phyloP scores from a whole-genome alignment of 768 basidiomycete species.

The Fibroporia radiculosa region DNA sequence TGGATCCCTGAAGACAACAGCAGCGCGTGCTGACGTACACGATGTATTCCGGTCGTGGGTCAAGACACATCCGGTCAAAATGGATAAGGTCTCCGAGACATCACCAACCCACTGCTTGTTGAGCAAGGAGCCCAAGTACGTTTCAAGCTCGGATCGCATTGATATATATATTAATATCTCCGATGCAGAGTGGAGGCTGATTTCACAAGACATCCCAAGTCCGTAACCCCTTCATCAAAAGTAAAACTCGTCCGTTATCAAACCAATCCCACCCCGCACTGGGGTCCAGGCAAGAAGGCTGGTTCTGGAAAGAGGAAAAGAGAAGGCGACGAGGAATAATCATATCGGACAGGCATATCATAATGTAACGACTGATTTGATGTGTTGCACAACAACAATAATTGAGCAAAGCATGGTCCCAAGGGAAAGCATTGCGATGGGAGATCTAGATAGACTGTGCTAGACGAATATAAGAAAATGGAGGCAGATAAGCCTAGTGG shows the following conservation, averaged over 20 bases:
- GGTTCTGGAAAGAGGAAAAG: constrained; percentile 36
- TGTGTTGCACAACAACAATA: too few relatives aligned
- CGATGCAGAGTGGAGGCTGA: constrained; percentile 49
- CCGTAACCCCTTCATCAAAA: constrained; percentile 50
- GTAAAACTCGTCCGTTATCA: constrained; percentile 85
- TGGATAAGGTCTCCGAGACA: constrained; percentile 69
- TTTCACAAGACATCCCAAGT: constrained; percentile 67
- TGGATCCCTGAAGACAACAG: constrained; percentile 89
- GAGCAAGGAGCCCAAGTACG: constrained; percentile 61
- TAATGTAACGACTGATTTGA: too few relatives aligned
- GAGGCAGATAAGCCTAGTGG: constrained; percentile 3
- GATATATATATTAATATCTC: background rate
- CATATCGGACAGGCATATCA: constrained; percentile 1
- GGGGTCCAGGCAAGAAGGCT: constrained; percentile 83
- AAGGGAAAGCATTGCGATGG: too few relatives aligned
- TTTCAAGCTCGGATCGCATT: constrained; percentile 9
- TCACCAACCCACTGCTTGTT: constrained; percentile 68
- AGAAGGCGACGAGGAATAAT: constrained; percentile 20
- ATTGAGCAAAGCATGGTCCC: too few relatives aligned
- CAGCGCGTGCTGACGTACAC: constrained; percentile 59
- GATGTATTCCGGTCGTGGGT: constrained; percentile 86
- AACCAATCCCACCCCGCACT: constrained; percentile 82
- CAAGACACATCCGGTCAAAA: constrained; percentile 72
- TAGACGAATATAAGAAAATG: background rate
- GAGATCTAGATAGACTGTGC: too few relatives aligned